phyloP scores from a whole-genome alignment of 495 filamentous ascomycete genomes.

The Hypoxylon intermedium region DNA sequence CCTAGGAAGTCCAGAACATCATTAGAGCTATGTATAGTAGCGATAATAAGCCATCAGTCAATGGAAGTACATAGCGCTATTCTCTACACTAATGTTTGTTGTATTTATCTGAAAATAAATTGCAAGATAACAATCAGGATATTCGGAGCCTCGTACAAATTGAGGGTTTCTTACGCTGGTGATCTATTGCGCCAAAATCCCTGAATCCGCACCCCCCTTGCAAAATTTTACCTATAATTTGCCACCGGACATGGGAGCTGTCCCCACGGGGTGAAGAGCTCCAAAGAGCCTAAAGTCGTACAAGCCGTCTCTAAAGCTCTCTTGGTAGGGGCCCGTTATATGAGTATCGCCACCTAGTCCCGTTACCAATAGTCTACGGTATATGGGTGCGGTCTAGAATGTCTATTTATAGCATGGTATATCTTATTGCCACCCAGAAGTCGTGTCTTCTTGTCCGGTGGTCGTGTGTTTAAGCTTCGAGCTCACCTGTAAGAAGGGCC shows the following conservation, averaged over 20 bases:
- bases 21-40: neutral
- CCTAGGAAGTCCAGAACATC: neutral
- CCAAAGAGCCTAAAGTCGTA: constrained; percentile 21
- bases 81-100: no score
- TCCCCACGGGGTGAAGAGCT: constrained; percentile 25
- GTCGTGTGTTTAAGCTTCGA: neutral
- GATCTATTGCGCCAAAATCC: neutral
- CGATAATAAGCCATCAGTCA: neutral
- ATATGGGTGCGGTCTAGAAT: constrained; percentile 11
- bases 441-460: neutral
- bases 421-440: constrained; percentile 9
- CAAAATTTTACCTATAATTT: neutral
- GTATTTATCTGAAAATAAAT: no score
- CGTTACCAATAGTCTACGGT: neutral
- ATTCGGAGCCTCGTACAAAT: no score
- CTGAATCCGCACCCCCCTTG: constrained; percentile 13
- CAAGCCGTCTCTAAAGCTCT: neutral
- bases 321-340: neutral
- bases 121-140: no score
- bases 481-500: neutral
- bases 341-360: constrained; percentile 7
- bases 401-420: constrained; percentile 25
- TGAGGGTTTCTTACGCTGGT: neutral
- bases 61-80: neutral
- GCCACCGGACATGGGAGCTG: constrained; percentile 7